Base-by-base conservation (phyloP, 208 protist genomes). In the Leishmania major region DNA sequence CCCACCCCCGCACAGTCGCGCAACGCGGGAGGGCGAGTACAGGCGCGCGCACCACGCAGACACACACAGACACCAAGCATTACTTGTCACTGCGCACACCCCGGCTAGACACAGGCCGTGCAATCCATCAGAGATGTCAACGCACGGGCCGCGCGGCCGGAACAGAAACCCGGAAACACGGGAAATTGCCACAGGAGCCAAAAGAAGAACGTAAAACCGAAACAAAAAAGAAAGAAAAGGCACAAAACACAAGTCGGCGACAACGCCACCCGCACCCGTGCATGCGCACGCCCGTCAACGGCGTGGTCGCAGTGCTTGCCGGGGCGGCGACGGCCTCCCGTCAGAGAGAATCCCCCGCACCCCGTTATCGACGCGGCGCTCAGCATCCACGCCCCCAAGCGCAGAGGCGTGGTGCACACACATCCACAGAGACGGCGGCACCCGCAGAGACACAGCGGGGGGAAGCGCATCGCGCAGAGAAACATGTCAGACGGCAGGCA, bases 391-490 rank as follows among this genome's bases (percentile, higher is more conserved):
- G 57, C 57, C 22, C 57, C 15, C 57, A 67, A 67, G 31, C 25
- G 62, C 62, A 31, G 31, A 47, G 37, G 37, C 37, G 17, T 43
- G 66, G 37, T 47, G 25, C 8, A 40, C 62, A 47, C 5, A 51
- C 25, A 15, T 28, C 13, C 25, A 77, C 51, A 57, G 19, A 62
- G 70, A 35, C 28, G 37, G 22, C 40, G n/a, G 15, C 45, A 13
- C 45, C 8, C 28, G 43, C 43, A 75, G 13, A 57, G 45, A 51
- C 45, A 6, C 70, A 57, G 25, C 6, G 51, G 28, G 25, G 75
- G 55, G 75, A 78, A 31, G 40, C 43, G 75, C 72, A 78, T 78
- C 75, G 49, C 40, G 75, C 57, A 78, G n/a, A 67, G 37, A 37
- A 3, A 66, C 55, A 64, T 22, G 66, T 72, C 64, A 69, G 64